Percentiles rank a stretch among this genome's conserved stretches.
Conservation (phyloP, 805 yeast species). For the Candida nitratophila region DNA sequence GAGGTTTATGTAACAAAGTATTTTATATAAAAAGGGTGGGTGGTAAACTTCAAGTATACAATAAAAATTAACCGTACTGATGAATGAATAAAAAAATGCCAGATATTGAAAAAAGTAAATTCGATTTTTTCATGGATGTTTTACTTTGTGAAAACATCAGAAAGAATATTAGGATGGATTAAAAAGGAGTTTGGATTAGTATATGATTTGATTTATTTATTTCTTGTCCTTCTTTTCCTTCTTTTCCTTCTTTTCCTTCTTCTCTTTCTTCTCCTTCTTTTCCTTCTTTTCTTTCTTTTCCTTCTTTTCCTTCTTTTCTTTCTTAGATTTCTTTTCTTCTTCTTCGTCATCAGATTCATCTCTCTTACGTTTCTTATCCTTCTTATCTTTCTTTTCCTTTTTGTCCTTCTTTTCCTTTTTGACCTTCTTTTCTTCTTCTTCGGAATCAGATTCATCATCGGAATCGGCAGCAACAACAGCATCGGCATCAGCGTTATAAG, state of each 20-base stretch:
- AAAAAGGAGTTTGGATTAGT: not conserved
- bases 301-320: constrained; percentile 24
- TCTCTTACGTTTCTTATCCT: constrained; percentile 16
- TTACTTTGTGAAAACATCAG: no score
- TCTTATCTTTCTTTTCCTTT: constrained; percentile 18
- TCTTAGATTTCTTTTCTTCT: constrained; percentile 23
- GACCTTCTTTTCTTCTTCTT: constrained; percentile 20
- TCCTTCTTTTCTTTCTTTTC: constrained; percentile 17
- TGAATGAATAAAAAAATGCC: not conserved
- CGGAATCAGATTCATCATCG: constrained; percentile 25
- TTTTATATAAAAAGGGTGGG: not conserved
- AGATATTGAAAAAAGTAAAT: not conserved
- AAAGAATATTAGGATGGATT: no score
- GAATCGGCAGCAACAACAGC: constrained; percentile 31
- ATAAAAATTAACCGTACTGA: not conserved
- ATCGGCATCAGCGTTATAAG: constrained; percentile 95
- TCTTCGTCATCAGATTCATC: constrained; percentile 13
- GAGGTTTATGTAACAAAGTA: not conserved
- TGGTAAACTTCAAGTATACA: constrained; percentile 1
- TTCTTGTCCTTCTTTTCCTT: constrained; percentile 10
- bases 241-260: constrained; percentile 7
- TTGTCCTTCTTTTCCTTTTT: constrained; percentile 16
- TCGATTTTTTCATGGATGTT: not conserved
- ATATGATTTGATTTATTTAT: not conserved
- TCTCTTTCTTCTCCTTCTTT: constrained; percentile 16